Conservation (phyloP, 352 stramenopile genomes). For the Phytophthora litchii region DNA sequence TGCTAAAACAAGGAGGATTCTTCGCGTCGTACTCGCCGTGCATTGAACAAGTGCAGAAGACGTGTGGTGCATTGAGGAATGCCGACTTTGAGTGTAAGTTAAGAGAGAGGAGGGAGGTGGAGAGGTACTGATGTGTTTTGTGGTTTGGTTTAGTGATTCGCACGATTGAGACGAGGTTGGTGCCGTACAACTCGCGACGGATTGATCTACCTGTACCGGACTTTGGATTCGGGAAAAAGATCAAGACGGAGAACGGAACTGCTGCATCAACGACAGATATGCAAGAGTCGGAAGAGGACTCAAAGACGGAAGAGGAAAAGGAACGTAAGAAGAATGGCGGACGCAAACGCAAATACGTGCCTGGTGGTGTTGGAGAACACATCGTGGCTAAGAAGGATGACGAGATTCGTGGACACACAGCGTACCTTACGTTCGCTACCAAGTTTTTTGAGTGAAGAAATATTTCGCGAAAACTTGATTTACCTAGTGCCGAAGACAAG, state of each 20-base stretch:
- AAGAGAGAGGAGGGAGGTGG: background rate
- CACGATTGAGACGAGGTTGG: constrained; percentile 94
- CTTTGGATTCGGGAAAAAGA: constrained; percentile 61
- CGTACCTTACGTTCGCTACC: constrained; percentile 86
- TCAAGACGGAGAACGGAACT: constrained; percentile 19
- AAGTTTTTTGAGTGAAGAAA: constrained; percentile 73
- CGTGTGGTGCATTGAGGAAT: constrained; percentile 68
- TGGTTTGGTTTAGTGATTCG: constrained; percentile 60
- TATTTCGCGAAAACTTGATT: background rate
- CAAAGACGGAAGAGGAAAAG: constrained; percentile 27
- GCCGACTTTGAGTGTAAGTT: constrained; percentile 84
- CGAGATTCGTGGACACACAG: constrained; percentile 87
- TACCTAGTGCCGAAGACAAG: background rate
- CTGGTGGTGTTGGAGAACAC: constrained; percentile 57
- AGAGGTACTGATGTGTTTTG: constrained; percentile 9
- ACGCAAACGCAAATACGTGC: constrained; percentile 64
- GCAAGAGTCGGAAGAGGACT: constrained; percentile 5
- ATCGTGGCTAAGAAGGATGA: constrained; percentile 86
- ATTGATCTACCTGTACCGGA: constrained; percentile 75
- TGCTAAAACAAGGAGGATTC: constrained; percentile 92
- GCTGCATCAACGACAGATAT: background rate
- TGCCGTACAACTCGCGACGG: constrained; percentile 75
- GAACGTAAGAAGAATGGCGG: constrained; percentile 37
- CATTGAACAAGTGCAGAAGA: constrained; percentile 98
- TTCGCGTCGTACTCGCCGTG: constrained; percentile 98